Evolutionary conservation across 2,329 filamentous ascomycete species (phyloP).

Genomic region (Clonostachys chloroleuca): DNA sequence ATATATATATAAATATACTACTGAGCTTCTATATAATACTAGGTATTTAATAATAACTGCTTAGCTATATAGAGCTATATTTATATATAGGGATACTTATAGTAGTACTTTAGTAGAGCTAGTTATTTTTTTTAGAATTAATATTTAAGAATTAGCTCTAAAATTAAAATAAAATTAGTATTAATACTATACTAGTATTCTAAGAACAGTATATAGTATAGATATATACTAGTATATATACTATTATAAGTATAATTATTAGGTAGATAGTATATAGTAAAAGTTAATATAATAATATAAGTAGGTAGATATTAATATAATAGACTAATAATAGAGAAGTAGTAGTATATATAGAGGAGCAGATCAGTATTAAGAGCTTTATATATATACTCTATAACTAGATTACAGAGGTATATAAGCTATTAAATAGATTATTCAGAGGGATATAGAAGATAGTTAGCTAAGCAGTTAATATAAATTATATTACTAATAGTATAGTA

Average conservation of each 20-base stretch:
- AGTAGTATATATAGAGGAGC: conserved; percentile 5
- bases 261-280: background rate
- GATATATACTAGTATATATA: conserved; percentile 4
- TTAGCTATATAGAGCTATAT: conserved; percentile 3
- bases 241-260: conserved; percentile 5
- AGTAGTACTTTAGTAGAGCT: conserved; percentile 2
- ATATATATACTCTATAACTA: background rate
- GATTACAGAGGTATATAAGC: background rate
- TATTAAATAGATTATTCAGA: conserved; percentile 3
- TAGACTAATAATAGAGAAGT: conserved; percentile 5
- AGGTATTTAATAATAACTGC: background rate
- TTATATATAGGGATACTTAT: conserved; percentile 4
- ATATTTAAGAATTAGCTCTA: conserved; percentile 1
- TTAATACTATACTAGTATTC: background rate
- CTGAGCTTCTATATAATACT: conserved; percentile 5
- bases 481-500: conserved; percentile 4
- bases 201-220: conserved; percentile 1
- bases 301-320: conserved; percentile 2
- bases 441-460: conserved; percentile 1
- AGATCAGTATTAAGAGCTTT: conserved; percentile 2
- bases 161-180: background rate
- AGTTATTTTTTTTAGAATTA: background rate
- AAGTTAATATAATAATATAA: conserved; percentile 2
- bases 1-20: conserved; percentile 6
- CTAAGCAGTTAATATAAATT: conserved; percentile 1